Conservation (phyloP, 306 rosid genomes). For the Heteromeles arbutifolia region DNA sequence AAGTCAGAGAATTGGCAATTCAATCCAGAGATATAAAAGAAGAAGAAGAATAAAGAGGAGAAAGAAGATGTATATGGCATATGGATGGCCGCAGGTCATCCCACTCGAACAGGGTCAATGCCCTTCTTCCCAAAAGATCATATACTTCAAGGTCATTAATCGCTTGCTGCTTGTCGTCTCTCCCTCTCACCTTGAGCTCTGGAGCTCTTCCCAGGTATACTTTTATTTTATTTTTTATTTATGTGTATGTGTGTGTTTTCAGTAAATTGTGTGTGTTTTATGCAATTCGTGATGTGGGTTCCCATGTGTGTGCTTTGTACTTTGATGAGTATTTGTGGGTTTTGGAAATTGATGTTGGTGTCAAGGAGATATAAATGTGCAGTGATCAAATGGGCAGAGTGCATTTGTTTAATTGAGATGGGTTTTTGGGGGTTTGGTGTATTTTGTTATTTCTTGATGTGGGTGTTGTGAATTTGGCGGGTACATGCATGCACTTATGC, state of each 20-base stretch:
- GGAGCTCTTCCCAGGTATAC: constrained; percentile 88
- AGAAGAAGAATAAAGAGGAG: neutral
- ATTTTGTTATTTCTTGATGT: neutral
- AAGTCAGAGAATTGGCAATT: constrained; percentile 16
- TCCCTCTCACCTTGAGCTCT: constrained; percentile 80
- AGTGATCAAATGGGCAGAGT: neutral
- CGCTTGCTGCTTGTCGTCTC: constrained; percentile 66
- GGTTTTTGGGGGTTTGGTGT: constrained; percentile 8
- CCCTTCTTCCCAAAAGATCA: constrained; percentile 64
- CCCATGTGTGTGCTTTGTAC: neutral
- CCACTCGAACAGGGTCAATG: constrained; percentile 63
- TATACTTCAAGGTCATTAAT: constrained; percentile 70
- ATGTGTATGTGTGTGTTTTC: neutral
- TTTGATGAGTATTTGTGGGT: neutral
- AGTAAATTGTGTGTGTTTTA: neutral
- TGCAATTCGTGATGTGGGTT: neutral
- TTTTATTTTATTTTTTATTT: too few relatives aligned
- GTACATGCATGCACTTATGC: neutral
- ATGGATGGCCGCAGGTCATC: constrained; percentile 99
- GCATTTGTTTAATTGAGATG: constrained; percentile 4
- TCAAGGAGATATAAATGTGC: neutral
- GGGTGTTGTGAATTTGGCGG: neutral
- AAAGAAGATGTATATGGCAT: constrained; percentile 85
- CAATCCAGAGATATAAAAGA: neutral
- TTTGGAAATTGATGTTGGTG: neutral